Evolutionary conservation across 2,329 filamentous ascomycete genomes (phyloP).

Genomic region (Capronia americana): DNA sequence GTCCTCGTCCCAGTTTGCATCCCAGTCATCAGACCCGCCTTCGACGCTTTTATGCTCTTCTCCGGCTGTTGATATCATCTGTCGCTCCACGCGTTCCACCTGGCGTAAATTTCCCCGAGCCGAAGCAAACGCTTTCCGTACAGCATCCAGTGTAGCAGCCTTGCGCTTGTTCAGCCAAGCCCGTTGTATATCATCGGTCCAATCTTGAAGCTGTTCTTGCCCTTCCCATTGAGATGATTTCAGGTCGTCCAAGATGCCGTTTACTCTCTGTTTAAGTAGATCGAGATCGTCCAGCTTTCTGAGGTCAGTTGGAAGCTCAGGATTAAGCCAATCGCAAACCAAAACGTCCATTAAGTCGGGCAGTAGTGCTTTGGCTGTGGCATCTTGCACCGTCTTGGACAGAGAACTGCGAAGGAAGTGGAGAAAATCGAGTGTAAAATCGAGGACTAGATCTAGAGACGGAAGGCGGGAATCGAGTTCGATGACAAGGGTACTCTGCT

Average conservation of each 20-base stretch:
- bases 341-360: slow-evolving; percentile 71
- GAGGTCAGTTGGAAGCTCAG: slow-evolving; percentile 76
- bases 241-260: slow-evolving; percentile 69
- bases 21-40: slow-evolving; percentile 68
- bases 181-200: slow-evolving; percentile 78
- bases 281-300: slow-evolving; percentile 75
- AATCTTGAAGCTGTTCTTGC: slow-evolving; percentile 70
- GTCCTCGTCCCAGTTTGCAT: slow-evolving; percentile 75
- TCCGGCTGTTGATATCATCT: slow-evolving; percentile 72
- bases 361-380: slow-evolving; percentile 73
- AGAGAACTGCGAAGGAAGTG: slow-evolving; percentile 59
- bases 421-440: slow-evolving; percentile 53
- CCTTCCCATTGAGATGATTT: slow-evolving; percentile 68
- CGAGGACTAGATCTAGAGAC: slow-evolving; percentile 49
- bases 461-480: slow-evolving; percentile 39
- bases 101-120: slow-evolving; percentile 71
- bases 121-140: slow-evolving; percentile 71
- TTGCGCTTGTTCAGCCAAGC: slow-evolving; percentile 87
- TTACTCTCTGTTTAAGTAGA: slow-evolving; percentile 68
- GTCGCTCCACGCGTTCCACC: slow-evolving; percentile 85
- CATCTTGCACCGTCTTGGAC: slow-evolving; percentile 55
- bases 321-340: slow-evolving; percentile 75
- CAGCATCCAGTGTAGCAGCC: slow-evolving; percentile 76
- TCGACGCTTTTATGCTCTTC: slow-evolving; percentile 54
- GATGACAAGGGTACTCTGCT: slow-evolving; percentile 43